These are phyloP conservation scores for Neonectria hederae DNA, from an alignment of 2,329 filamentous ascomycete genomes.

Conservation along the genomic window DNA sequence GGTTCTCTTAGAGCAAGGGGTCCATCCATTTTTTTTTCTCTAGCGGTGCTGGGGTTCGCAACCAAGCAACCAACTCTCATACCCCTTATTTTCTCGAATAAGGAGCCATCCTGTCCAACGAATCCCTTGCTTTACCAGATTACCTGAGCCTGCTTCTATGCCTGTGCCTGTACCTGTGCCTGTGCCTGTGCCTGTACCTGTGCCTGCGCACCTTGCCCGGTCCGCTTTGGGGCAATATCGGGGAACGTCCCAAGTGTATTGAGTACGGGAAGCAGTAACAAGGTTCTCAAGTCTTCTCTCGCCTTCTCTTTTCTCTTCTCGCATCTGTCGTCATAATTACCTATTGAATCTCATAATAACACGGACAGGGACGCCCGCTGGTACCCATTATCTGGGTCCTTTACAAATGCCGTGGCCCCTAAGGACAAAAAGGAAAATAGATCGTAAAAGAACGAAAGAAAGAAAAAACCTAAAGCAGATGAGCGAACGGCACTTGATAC, in stretches of 20 bases:
- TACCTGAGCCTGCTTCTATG: not conserved
- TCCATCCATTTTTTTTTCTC: not conserved
- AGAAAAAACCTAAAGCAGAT: not conserved
- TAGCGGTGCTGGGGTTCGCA: not conserved
- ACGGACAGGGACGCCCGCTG: not conserved
- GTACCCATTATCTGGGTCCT: not conserved
- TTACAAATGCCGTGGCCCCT: not conserved
- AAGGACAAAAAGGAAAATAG: too few species aligned
- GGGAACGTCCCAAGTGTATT: not conserved
- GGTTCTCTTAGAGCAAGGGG: slow-evolving; percentile 10
- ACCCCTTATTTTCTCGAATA: slow-evolving; percentile 1
- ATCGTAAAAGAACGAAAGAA: not conserved
- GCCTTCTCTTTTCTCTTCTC: not conserved
- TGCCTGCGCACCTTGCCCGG: not conserved
- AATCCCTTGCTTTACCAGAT: slow-evolving; percentile 1
- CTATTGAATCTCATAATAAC: not conserved
- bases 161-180: too few species aligned
- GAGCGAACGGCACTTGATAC: too few species aligned
- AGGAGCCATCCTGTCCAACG: not conserved
- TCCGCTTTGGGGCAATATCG: not conserved
- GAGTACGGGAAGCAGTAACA: not conserved
- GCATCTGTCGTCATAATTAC: not conserved
- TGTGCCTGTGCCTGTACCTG: too few species aligned
- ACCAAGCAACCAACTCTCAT: not conserved
- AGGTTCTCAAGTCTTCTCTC: not conserved